Conservation (phyloP, 192 early-diverging fungal genomes). For the Coemansia sp. region DNA sequence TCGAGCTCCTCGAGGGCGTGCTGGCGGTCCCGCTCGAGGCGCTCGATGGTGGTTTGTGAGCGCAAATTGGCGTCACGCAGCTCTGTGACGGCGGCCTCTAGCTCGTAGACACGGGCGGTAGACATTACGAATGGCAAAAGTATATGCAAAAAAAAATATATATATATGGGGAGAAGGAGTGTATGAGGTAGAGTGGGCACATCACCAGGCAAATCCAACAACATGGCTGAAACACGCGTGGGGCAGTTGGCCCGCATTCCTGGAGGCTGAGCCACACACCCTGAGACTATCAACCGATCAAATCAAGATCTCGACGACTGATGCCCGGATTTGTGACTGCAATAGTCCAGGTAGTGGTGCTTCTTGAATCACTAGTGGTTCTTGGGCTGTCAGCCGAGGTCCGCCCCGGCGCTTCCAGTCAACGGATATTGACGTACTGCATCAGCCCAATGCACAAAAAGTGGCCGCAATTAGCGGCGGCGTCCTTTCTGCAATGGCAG, state of each 20-base stretch:
- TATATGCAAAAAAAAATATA: neutral
- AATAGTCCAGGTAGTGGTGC: neutral
- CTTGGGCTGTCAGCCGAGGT: neutral
- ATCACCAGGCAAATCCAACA: neutral
- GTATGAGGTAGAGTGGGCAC: constrained; percentile 1
- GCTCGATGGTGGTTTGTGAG: constrained; percentile 22
- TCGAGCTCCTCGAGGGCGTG: constrained; percentile 42
- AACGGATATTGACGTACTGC: neutral
- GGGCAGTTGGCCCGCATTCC: neutral
- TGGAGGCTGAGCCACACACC: neutral
- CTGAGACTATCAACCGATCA: neutral
- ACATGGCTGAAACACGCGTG: neutral
- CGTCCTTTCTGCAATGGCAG: neutral
- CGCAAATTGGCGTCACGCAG: constrained; percentile 35
- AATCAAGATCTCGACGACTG: neutral
- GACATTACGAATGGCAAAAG: constrained; percentile 1
- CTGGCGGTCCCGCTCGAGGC: constrained; percentile 38
- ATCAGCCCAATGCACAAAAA: neutral
- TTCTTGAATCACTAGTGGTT: no score
- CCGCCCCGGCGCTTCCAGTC: neutral
- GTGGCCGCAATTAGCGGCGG: neutral
- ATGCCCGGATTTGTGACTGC: neutral
- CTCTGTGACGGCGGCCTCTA: constrained; percentile 38
- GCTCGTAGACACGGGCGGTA: constrained; percentile 40
- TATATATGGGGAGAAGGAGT: neutral